phyloP scores from a whole-genome alignment of 164 flowering plant species.

The Amborella trichopoda region DNA sequence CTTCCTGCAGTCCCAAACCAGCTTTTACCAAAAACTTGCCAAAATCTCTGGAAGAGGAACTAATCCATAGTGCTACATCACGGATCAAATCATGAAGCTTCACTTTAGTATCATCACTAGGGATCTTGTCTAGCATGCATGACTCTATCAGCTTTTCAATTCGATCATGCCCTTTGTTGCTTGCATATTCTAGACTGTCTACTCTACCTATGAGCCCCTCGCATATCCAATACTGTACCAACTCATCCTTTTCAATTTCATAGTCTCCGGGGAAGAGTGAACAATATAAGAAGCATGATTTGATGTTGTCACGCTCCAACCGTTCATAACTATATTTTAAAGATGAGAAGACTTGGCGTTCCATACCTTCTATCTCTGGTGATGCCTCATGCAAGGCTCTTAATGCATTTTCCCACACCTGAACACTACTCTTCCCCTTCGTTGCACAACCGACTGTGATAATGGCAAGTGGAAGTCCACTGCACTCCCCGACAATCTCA shows the following conservation, averaged over 20 bases:
- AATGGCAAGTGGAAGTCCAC: slow-evolving; percentile 5
- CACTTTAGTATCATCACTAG: background rate
- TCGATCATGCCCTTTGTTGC: background rate
- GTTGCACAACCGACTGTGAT: background rate
- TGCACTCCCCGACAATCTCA: background rate
- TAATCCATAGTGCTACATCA: slow-evolving; percentile 4
- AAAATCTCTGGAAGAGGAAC: background rate
- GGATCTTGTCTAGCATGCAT: slow-evolving; percentile 1
- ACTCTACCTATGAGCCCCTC: slow-evolving; percentile 1
- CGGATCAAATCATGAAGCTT: slow-evolving; percentile 5
- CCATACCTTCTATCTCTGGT: slow-evolving; percentile 4
- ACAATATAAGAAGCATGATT: slow-evolving; percentile 5
- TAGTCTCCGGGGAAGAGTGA: slow-evolving; percentile 3
- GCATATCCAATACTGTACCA: background rate
- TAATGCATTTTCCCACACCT: slow-evolving; percentile 6
- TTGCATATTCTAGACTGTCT: background rate
- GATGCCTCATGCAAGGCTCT: background rate
- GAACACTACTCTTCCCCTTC: background rate
- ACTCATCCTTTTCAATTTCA: background rate
- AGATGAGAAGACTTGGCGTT: background rate
- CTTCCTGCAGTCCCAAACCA: slow-evolving; percentile 5
- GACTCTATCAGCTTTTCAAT: background rate
- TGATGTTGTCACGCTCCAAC: background rate
- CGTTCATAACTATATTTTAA: slow-evolving; percentile 10
- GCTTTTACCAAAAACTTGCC: slow-evolving; percentile 8